Evolutionary conservation across 495 filamentous ascomycete species (phyloP), one percentile per base, ranked within the genome.

Genomic region (Talaromyces wortmannii): DNA sequence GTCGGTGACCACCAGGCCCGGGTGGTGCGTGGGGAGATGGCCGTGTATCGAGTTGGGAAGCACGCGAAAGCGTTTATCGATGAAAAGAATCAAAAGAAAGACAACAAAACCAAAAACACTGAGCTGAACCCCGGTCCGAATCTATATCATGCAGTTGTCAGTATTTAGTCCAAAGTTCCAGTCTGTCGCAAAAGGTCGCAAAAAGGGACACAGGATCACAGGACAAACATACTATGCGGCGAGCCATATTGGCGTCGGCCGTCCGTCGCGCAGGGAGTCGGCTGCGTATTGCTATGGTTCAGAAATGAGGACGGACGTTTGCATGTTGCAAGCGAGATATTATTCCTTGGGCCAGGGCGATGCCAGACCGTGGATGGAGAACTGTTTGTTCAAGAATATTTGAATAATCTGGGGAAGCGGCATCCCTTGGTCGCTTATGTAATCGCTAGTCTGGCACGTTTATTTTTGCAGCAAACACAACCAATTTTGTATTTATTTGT

Each of bases 121-220:
- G 65, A 95, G 79, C 79, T 98, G 91, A 67, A 89, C 72, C 63
- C 87, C 82, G 58, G 91, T 90, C 58, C 94, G 90, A 63, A 96
- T 87, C 71, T 72, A 56, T 4, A 55, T n/a, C 50, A 13, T 45
- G 48, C 50, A 31, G 32, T 12, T 17, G 40, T 32, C 30, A 29
- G 17, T 43, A n/a, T 31, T 52, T 31, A n/a, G n/a, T n/a, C n/a
- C n/a, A n/a, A n/a, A n/a, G 15, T 31, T 12, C 18, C 17, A 50
- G 31, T 11, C 18, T 50, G 0, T 23, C 23, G 23, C 23, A 23
- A 23, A 23, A 23, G 4, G n/a, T n/a, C n/a, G n/a, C n/a, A 55
- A 36, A 18, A 8, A 43, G n/a, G 47, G 45, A 18, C 31, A 57
- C 45, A 23, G 23, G 23, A 23, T 23, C 23, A 23, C 23, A n/a